These are phyloP conservation scores for Eucalyptus rudis DNA, from an alignment of 345 rosid species.

Conservation along the genomic window DNA sequence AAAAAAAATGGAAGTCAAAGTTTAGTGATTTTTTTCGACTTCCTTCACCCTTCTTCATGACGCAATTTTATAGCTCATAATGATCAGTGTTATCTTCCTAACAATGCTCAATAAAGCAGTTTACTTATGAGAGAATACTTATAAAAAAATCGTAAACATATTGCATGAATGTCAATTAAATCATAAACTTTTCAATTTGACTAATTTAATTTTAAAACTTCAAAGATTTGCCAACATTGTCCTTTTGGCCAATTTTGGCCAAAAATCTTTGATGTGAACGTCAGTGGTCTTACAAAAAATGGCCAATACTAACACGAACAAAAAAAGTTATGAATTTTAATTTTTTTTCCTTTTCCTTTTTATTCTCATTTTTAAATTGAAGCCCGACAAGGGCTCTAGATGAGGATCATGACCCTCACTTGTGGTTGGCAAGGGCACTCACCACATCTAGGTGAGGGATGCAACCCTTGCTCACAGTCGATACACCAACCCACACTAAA, in stretches of 20 bases:
- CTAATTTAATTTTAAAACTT: background rate
- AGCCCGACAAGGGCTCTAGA: background rate
- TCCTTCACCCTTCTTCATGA: background rate
- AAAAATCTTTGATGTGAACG: background rate
- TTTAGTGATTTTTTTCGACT: background rate
- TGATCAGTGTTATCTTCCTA: background rate
- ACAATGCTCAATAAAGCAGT: background rate
- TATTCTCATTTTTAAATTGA: rapidly evolving
- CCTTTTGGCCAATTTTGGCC: background rate
- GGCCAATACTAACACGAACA: rapidly evolving
- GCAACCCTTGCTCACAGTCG: background rate
- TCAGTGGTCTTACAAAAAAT: rapidly evolving
- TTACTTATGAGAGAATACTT: background rate
- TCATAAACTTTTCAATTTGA: rapidly evolving
- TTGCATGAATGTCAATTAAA: background rate
- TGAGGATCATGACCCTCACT: background rate
- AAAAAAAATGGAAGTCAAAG: background rate
- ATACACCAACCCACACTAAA: background rate
- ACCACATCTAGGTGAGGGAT: rapidly evolving
- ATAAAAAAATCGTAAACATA: background rate
- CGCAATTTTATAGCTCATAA: background rate
- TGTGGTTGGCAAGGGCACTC: too few species aligned
- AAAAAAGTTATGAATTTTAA: background rate
- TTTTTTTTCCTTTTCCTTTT: rapidly evolving
- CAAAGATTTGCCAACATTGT: background rate